Conservation (phyloP, 495 filamentous ascomycete genomes). For the Xylaria acuta region DNA sequence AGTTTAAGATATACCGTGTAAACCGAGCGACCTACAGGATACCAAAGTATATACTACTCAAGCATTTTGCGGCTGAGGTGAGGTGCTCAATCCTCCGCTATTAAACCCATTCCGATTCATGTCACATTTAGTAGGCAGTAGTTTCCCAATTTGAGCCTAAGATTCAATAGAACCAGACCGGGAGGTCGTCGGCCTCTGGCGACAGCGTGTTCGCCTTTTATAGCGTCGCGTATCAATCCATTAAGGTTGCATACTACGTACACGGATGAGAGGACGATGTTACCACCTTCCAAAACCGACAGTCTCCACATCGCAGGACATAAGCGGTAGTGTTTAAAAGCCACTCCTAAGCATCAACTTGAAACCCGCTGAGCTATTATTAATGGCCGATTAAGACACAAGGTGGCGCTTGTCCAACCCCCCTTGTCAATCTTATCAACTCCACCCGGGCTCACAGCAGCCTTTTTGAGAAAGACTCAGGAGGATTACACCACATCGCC, state of each 20-base stretch:
- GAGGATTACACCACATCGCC: slow-evolving; percentile 14
- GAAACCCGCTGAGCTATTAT: slow-evolving; percentile 19
- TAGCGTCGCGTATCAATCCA: neutral
- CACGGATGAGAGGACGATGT: neutral
- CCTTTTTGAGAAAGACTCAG: slow-evolving; percentile 17
- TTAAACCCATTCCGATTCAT: neutral
- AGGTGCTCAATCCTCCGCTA: neutral
- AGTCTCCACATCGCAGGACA: neutral
- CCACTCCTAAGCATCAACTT: neutral
- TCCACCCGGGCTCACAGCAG: slow-evolving; percentile 16
- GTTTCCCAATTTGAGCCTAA: neutral
- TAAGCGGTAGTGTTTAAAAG: neutral
- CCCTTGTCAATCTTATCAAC: slow-evolving; percentile 16
- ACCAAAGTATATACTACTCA: neutral
- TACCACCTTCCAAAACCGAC: slow-evolving; percentile 17
- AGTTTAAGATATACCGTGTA: neutral
- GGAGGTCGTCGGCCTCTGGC: neutral
- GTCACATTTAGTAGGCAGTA: neutral
- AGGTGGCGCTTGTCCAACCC: neutral
- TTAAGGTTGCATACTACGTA: neutral
- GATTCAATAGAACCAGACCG: neutral
- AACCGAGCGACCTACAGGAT: neutral
- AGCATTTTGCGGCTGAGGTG: neutral
- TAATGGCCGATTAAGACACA: slow-evolving; percentile 6
- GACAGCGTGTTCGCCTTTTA: slow-evolving; percentile 1